phyloP scores from a whole-genome alignment of 352 stramenopile species.

The Globisporangium megalacanthum region DNA sequence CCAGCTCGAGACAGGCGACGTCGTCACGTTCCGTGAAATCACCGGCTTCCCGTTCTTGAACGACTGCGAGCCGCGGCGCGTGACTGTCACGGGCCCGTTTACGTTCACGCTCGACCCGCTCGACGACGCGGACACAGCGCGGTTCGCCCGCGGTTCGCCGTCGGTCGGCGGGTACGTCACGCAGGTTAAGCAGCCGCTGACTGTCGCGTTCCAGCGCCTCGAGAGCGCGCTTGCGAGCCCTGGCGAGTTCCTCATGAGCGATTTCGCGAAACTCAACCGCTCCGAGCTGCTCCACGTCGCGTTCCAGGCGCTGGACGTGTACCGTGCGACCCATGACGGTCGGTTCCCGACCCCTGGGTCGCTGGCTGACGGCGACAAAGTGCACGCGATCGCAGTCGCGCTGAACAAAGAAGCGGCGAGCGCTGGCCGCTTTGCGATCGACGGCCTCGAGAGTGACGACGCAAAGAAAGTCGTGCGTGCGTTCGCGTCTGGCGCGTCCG shows the following conservation, averaged over 20 bases:
- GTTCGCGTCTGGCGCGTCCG: constrained; percentile 84
- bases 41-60: constrained; percentile 90
- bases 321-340: constrained; percentile 64
- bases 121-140: constrained; percentile 61
- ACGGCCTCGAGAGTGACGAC: constrained; percentile 58
- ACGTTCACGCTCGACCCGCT: constrained; percentile 95
- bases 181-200: constrained; percentile 95
- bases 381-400: constrained; percentile 74
- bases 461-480: constrained; percentile 67
- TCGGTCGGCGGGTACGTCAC: constrained; percentile 85
- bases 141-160: constrained; percentile 57
- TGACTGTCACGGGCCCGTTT: constrained; percentile 89
- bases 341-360: constrained; percentile 87
- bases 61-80: constrained; percentile 47
- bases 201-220: constrained; percentile 91
- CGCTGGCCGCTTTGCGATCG: constrained; percentile 56
- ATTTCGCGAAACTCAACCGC: constrained; percentile 97
- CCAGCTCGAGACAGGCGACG: constrained; percentile 95
- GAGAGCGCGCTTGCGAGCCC: constrained; percentile 77
- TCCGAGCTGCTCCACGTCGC: constrained; percentile 87
- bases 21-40: constrained; percentile 95
- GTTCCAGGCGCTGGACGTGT: constrained; percentile 86
- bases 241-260: constrained; percentile 95
- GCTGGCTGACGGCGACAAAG: constrained; percentile 72
- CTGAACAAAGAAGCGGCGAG: constrained; percentile 71